A percentile compares a stretch with the other conserved stretches of the same genome.
phyloP scores from a whole-genome alignment of 352 stramenopile genomes.

The Thalassiosira livingstoniorum region DNA sequence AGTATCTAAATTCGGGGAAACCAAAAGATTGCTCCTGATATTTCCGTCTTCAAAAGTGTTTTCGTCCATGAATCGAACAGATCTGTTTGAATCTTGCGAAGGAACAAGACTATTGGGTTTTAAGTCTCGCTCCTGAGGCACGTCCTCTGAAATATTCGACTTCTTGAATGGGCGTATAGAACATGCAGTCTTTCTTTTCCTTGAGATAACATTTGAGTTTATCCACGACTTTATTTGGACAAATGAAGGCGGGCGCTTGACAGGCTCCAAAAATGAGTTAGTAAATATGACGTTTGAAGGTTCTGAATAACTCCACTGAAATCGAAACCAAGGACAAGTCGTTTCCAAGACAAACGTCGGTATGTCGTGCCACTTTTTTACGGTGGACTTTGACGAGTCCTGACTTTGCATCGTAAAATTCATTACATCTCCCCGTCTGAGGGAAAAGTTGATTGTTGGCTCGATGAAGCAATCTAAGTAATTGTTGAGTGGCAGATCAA shows the following conservation, averaged over 20 bases:
- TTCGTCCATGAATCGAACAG: too few species aligned
- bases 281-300: not conserved
- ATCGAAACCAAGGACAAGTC: conserved; percentile 50
- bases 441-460: conserved; percentile 15
- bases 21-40: too few species aligned
- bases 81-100: too few species aligned
- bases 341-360: conserved; percentile 28
- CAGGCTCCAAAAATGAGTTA: conserved; percentile 50
- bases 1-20: too few species aligned
- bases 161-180: too few species aligned
- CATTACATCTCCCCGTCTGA: conserved; percentile 40
- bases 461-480: conserved; percentile 25
- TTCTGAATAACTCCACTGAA: conserved; percentile 35
- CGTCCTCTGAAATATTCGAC: too few species aligned
- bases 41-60: too few species aligned
- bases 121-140: too few species aligned
- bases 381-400: conserved; percentile 10
- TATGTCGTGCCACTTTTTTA: conserved; percentile 36
- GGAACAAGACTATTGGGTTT: too few species aligned
- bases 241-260: conserved; percentile 61
- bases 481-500: too few species aligned
- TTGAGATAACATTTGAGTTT: conserved; percentile 36
- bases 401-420: conserved; percentile 14
- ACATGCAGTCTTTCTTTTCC: too few species aligned
- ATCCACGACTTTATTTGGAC: conserved; percentile 54